Base-by-base conservation (phyloP, 2,329 filamentous ascomycete species). In the Claviceps lovelessii region DNA sequence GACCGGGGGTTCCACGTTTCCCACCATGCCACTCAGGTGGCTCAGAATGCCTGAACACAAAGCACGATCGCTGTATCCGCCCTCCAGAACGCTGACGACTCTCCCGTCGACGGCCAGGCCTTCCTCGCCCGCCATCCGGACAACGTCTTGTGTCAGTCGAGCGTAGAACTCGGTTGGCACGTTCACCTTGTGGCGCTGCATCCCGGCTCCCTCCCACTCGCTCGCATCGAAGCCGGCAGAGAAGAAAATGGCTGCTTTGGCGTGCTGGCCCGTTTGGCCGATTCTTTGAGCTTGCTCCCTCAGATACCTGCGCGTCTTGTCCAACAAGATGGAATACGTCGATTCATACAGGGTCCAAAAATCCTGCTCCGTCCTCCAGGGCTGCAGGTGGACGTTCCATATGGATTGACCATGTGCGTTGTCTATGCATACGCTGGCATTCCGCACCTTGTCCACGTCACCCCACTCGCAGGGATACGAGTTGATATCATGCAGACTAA, bases 121-220 rank as follows among this genome's bases (percentile, higher is more conserved):
- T 61, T 88, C 83, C 66, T 96, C 90, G 45, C 87, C 79, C 0
- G 94, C 86, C 56, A 98, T 74, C 50, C 79, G 82, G 15, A 94
- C 84, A 3, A 96, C 80, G 64, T 98, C 93, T 48, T 84, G 79
- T 0, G 91, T 91, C 59, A 98, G 86, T 1, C 86, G 83, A 51
- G 93, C 93, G 65, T 97, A 98, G 67, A 98, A 98, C 53, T 91
- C 88, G 0, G 91, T 98, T 0, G 93, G 91, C 2, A 98, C 93
- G 64, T 95, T 95, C 63, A 95, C 90, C 56, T 87, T 85, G 69
- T 98, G 93, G 49, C 93, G 80, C 69, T 98, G 93, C 93, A 98
- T 98, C 3, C 88, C 89, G 4, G 80, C 76, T 19, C 86, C 84
- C 68, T 98, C 93, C 83, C 88, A 94, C 66, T 98, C 90, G 65